phyloP scores from a whole-genome alignment of 2,329 filamentous ascomycete genomes.

The Aspergillus hortae region DNA sequence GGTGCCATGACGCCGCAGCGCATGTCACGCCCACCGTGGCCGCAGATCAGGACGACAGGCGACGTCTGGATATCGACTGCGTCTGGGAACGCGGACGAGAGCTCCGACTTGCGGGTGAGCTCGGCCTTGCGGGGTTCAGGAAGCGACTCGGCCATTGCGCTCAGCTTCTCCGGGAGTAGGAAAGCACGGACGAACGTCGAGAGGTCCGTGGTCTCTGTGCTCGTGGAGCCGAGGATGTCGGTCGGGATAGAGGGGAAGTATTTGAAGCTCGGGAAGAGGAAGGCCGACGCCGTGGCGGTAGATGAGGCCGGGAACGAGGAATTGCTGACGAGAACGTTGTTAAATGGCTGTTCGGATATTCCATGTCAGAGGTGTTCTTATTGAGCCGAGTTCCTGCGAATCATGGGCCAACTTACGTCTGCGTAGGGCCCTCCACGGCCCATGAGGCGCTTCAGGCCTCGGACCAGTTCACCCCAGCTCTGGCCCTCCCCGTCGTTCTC shows the following conservation, averaged over 20 bases:
- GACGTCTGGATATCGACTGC: conserved; percentile 61
- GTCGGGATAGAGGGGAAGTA: conserved; percentile 71
- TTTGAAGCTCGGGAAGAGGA: conserved; percentile 79
- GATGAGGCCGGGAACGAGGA: conserved; percentile 66
- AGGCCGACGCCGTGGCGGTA: conserved; percentile 52
- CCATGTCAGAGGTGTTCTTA: neutral
- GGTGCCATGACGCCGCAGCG: conserved; percentile 81
- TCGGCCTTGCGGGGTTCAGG: conserved; percentile 23
- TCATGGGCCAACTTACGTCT: conserved; percentile 47
- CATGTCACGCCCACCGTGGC: conserved; percentile 75
- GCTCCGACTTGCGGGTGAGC: conserved; percentile 48
- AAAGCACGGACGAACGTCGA: conserved; percentile 45
- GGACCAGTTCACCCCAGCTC: conserved; percentile 49
- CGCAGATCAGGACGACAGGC: conserved; percentile 72
- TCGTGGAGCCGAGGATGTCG: conserved; percentile 47
- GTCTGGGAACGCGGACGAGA: conserved; percentile 52
- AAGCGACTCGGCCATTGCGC: conserved; percentile 31
- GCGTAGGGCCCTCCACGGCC: conserved; percentile 63
- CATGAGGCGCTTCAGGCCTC: conserved; percentile 66
- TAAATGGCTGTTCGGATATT: conserved; percentile 64
- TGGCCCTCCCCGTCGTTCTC: conserved; percentile 67
- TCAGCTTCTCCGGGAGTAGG: conserved; percentile 35
- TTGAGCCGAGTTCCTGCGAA: neutral
- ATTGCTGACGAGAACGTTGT: conserved; percentile 73
- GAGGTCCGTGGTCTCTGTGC: conserved; percentile 22